Percentiles rank a stretch among this genome's conserved stretches.
Conservation (phyloP, 768 basidiomycete species). For the Suillus hirtellus region DNA sequence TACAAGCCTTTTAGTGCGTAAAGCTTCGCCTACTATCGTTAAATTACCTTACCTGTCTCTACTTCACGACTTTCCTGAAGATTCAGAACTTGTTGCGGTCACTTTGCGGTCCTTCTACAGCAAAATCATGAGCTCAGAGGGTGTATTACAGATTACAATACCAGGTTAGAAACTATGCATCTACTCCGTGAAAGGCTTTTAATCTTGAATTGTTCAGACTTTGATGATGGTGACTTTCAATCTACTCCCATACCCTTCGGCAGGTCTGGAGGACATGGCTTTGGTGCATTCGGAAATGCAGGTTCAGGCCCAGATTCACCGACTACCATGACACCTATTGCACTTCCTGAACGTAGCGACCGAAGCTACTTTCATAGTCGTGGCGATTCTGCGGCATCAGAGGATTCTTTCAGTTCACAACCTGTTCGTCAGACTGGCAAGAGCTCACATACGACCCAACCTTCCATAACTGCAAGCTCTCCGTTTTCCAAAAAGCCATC, state of each 20-base stretch:
- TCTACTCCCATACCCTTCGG: constrained; percentile 71
- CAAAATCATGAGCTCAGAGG: constrained; percentile 19
- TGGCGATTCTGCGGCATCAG: constrained; percentile 77
- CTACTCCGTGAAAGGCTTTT: constrained; percentile 11
- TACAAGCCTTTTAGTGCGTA: not conserved
- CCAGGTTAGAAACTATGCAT: constrained; percentile 44
- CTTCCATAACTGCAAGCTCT: constrained; percentile 52
- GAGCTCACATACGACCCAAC: constrained; percentile 63
- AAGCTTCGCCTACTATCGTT: not conserved
- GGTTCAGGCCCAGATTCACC: constrained; percentile 67
- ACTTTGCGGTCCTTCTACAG: not conserved
- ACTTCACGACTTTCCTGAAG: not conserved
- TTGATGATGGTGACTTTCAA: constrained; percentile 72
- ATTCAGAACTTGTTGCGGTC: not conserved
- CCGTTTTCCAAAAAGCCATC: constrained; percentile 79
- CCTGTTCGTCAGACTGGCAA: constrained; percentile 56
- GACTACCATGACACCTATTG: constrained; percentile 53
- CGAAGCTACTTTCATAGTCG: constrained; percentile 72
- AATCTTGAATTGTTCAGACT: constrained; percentile 47
- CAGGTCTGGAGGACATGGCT: constrained; percentile 52
- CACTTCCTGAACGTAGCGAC: constrained; percentile 38
- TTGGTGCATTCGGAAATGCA: constrained; percentile 35
- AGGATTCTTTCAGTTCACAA: constrained; percentile 69
- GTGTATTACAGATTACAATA: constrained; percentile 59
- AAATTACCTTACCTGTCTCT: not conserved